These are phyloP conservation scores for Vishniacozyma victoriae DNA, from an alignment of 768 basidiomycete genomes.

Conservation along the genomic window DNA sequence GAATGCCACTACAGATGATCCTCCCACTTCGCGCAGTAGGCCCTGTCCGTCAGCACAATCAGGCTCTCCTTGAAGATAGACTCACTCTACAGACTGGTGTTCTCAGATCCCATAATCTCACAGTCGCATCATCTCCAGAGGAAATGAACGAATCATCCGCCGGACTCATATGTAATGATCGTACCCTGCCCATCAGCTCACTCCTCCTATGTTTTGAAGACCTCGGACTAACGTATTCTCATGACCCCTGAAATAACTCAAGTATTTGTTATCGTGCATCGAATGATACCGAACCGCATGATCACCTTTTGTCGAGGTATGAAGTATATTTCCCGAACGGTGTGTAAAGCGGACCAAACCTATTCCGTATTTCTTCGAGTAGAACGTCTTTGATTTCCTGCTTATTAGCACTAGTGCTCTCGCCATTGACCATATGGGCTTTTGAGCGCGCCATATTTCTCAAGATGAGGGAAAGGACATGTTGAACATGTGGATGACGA, in stretches of 20 bases:
- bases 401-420: not conserved
- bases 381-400: constrained; percentile 65
- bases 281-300: constrained; percentile 93
- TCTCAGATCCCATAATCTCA: constrained; percentile 92
- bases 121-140: constrained; percentile 85
- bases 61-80: not conserved
- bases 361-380: constrained; percentile 95
- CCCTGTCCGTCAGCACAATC: constrained; percentile 19
- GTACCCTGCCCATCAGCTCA: constrained; percentile 53
- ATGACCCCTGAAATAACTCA: constrained; percentile 94
- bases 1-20: constrained; percentile 36
- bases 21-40: constrained; percentile 37
- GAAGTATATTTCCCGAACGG: constrained; percentile 72
- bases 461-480: constrained; percentile 11
- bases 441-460: not conserved
- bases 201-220: not conserved
- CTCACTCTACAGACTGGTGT: constrained; percentile 61
- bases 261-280: constrained; percentile 90
- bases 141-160: constrained; percentile 95
- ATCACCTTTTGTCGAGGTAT: constrained; percentile 87
- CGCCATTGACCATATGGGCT: not conserved
- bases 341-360: constrained; percentile 93
- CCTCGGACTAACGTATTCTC: constrained; percentile 54
- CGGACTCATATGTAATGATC: constrained; percentile 85
- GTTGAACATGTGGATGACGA: not conserved